Conservation (phyloP, 225 moss, liverwort and hornwort species). For the Thuidium tamariscinum region DNA sequence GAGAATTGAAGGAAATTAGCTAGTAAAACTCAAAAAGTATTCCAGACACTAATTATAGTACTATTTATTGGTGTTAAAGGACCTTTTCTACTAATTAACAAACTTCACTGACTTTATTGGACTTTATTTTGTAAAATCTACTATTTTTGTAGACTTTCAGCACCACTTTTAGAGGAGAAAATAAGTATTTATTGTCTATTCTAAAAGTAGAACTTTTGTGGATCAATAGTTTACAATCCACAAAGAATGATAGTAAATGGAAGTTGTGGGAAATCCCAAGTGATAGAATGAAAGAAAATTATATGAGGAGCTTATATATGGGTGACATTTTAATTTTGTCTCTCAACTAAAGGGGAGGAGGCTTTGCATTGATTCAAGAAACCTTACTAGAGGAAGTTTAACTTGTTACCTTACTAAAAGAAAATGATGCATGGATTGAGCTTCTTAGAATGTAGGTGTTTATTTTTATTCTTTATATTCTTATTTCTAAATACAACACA, state of each 20-base stretch:
- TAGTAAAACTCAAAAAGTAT: too few species aligned
- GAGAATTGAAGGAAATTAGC: too few species aligned
- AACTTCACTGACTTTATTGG: neutral
- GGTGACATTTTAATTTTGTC: neutral
- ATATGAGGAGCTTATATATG: neutral
- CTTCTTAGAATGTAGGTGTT: too few species aligned
- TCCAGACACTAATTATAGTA: too few species aligned
- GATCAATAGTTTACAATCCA: neutral
- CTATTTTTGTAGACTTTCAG: rapidly evolving
- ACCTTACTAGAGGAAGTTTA: neutral
- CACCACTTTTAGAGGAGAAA: rapidly evolving
- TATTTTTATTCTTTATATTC: too few species aligned
- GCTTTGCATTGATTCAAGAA: neutral
- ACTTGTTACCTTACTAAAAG: neutral
- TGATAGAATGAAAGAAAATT: too few species aligned
- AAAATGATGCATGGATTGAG: neutral
- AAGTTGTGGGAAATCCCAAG: neutral
- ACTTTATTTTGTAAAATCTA: neutral
- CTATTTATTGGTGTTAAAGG: too few species aligned
- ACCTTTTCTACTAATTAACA: neutral
- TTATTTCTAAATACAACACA: too few species aligned
- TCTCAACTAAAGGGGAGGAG: rapidly evolving
- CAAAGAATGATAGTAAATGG: neutral
- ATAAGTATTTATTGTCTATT: neutral
- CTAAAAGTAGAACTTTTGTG: rapidly evolving